phyloP scores from a whole-genome alignment of 306 rosid species.

The Gastrolobium bilobum region DNA sequence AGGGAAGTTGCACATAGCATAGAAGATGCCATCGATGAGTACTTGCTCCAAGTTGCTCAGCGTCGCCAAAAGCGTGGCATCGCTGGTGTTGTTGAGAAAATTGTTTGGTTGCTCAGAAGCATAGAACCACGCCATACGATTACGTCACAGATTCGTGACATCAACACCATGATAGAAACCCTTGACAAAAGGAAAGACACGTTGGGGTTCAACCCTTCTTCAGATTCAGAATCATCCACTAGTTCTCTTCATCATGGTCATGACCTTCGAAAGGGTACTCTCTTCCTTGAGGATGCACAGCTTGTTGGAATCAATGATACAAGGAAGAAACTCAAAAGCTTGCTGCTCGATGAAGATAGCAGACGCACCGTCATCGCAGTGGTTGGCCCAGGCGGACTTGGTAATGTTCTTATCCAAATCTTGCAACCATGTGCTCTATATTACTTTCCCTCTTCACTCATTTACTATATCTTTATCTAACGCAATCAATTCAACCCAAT shows the following conservation, averaged over 20 bases:
- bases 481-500: too few relatives aligned
- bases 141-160: neutral
- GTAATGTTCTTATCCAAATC: neutral
- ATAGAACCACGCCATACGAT: neutral
- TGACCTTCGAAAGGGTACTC: neutral
- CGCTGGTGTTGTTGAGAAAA: neutral
- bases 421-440: too few relatives aligned
- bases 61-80: neutral
- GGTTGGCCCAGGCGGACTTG: neutral
- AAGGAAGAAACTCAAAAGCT: neutral
- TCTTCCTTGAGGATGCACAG: neutral
- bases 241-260: neutral
- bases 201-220: neutral
- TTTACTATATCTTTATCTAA: too few relatives aligned
- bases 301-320: neutral
- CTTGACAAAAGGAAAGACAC: neutral
- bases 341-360: neutral
- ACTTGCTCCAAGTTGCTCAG: constrained; percentile 5
- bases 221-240: neutral
- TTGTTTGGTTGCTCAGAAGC: neutral
- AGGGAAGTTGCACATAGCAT: constrained; percentile 27
- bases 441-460: too few relatives aligned
- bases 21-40: constrained; percentile 28
- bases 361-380: neutral
- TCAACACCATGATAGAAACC: neutral